These are phyloP conservation scores for Camellia granthamiana DNA, from an alignment of 148 eudicot species.

Conservation along the genomic window DNA sequence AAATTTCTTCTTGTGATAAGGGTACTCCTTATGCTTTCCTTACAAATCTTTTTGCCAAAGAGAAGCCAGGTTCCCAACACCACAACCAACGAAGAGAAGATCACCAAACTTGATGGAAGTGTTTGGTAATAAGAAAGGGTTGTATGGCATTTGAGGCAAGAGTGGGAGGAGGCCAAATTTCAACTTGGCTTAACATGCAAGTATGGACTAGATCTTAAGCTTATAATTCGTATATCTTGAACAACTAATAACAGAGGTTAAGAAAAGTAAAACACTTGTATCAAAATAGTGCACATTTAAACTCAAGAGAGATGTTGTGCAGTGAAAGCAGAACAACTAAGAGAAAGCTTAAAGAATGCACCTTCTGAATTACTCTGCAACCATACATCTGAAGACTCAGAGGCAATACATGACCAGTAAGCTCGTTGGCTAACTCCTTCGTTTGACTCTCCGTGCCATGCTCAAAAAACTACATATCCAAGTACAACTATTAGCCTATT, in stretches of 20 bases:
- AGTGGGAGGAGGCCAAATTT: not conserved
- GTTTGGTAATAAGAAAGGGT: not conserved
- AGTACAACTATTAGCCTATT: constrained; percentile 4
- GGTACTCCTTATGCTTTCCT: not conserved
- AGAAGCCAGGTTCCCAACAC: not conserved
- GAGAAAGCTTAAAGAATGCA: constrained; percentile 20
- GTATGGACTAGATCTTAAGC: not conserved
- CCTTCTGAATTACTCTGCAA: constrained; percentile 80
- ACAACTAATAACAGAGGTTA: not conserved
- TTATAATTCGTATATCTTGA: not conserved
- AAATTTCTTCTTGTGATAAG: too few species aligned
- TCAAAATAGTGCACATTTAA: not conserved
- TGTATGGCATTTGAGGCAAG: not conserved
- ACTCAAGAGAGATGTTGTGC: not conserved
- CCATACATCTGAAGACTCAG: constrained; percentile 79
- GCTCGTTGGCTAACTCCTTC: constrained; percentile 45
- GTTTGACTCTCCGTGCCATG: constrained; percentile 57
- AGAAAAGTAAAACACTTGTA: not conserved
- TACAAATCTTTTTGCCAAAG: not conserved
- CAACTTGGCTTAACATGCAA: not conserved
- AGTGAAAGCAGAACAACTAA: not conserved
- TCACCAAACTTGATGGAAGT: not conserved
- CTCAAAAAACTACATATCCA: constrained; percentile 52
- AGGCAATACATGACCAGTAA: constrained; percentile 58
- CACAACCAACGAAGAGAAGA: not conserved